phyloP scores from a whole-genome alignment of 2,329 filamentous ascomycete species.

The Pyrenophora seminiperda region DNA sequence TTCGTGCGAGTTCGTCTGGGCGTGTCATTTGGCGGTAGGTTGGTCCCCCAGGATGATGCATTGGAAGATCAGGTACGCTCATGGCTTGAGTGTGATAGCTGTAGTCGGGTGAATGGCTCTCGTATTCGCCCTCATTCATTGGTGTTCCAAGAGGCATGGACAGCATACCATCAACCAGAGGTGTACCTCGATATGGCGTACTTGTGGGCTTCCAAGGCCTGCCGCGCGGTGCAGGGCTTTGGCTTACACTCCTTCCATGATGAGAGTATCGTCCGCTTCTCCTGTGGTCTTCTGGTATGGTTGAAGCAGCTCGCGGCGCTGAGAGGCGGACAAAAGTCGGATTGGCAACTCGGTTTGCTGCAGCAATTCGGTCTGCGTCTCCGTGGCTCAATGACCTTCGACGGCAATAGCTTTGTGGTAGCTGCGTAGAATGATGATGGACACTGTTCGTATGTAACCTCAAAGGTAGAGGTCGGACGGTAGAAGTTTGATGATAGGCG shows the following conservation, averaged over 20 bases:
- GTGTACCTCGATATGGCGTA: constrained; percentile 10
- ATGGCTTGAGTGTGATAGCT: not conserved
- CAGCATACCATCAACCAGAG: constrained; percentile 10
- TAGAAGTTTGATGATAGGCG: constrained; percentile 1
- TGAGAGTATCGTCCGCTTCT: constrained; percentile 3
- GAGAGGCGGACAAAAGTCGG: constrained; percentile 34
- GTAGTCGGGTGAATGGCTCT: not conserved
- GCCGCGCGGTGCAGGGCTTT: constrained; percentile 3
- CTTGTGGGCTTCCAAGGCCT: constrained; percentile 9
- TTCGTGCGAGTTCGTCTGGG: constrained; percentile 21
- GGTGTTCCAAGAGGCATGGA: constrained; percentile 23
- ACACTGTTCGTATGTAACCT: constrained; percentile 13
- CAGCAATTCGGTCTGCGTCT: constrained; percentile 22
- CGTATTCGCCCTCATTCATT: constrained; percentile 10
- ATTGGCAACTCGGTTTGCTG: constrained; percentile 11
- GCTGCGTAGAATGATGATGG: constrained; percentile 5
- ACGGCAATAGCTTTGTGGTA: constrained; percentile 20
- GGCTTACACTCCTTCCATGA: constrained; percentile 14
- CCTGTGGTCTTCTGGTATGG: constrained; percentile 8
- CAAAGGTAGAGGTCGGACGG: constrained; percentile 7
- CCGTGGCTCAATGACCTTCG: constrained; percentile 40
- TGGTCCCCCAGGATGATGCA: not conserved
- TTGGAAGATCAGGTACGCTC: not conserved
- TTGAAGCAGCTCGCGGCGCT: constrained; percentile 16
- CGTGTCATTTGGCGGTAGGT: constrained; percentile 30